Evolutionary conservation across 805 yeast species (phyloP).

Genomic region (Komagataella populi): DNA sequence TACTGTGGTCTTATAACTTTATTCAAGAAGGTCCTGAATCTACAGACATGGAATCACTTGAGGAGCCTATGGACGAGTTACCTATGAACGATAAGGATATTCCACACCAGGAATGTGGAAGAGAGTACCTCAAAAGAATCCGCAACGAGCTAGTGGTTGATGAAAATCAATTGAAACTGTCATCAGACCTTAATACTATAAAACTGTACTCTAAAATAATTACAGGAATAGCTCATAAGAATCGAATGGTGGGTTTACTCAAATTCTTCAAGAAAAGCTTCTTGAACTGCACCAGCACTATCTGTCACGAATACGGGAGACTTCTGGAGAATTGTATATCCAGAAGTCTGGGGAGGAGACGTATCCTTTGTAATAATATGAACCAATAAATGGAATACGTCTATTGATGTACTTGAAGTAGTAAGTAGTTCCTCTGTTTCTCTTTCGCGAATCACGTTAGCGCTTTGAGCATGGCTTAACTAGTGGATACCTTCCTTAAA

Average conservation of each 20-base stretch:
- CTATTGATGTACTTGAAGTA: background rate
- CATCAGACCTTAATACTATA: conserved; percentile 20
- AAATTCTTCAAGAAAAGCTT: conserved; percentile 22
- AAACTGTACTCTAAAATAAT: conserved; percentile 21
- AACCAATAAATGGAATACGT: conserved; percentile 10
- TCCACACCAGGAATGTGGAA: conserved; percentile 30
- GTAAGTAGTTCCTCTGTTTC: background rate
- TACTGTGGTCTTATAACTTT: conserved; percentile 40
- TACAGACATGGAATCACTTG: background rate
- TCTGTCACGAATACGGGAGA: conserved; percentile 38
- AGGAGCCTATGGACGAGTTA: conserved; percentile 3
- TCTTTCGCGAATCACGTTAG: background rate
- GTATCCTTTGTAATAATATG: conserved; percentile 35
- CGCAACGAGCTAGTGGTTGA: conserved; percentile 7
- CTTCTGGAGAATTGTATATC: conserved; percentile 35
- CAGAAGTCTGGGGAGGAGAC: conserved; percentile 35
- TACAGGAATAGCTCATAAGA: conserved; percentile 21
- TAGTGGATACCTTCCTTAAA: background rate
- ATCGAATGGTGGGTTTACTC: conserved; percentile 40
- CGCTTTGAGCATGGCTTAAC: background rate
- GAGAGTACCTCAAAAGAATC: conserved; percentile 5
- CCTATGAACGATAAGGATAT: conserved; percentile 33
- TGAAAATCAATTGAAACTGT: conserved; percentile 6
- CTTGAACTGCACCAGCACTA: conserved; percentile 32
- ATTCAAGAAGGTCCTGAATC: conserved; percentile 33